Evolutionary conservation across 2,329 filamentous ascomycete genomes (phyloP).

Genomic region (Diaporthe batatas): DNA sequence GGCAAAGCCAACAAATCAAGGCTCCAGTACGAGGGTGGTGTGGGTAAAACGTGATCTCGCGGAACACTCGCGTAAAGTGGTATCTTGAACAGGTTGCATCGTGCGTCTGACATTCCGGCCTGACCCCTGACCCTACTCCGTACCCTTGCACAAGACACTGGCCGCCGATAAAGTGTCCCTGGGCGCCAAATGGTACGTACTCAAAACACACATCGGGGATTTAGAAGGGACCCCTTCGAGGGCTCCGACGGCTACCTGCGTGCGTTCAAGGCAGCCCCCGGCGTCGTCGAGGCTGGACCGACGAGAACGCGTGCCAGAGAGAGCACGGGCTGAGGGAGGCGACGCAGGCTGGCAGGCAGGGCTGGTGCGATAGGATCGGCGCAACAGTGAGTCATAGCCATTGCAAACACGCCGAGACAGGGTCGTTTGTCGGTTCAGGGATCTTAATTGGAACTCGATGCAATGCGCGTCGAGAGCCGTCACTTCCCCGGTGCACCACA

Average conservation of each 20-base stretch:
- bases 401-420: conserved; percentile 39
- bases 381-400: conserved; percentile 41
- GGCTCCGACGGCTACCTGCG: not conserved
- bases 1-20: conserved; percentile 43
- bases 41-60: conserved; percentile 46
- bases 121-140: conserved; percentile 27
- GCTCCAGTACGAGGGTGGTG: conserved; percentile 43
- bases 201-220: too few relatives aligned
- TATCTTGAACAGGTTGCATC: conserved; percentile 43
- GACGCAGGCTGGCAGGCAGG: conserved; percentile 5
- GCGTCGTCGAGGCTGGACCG: not conserved
- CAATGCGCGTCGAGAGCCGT: conserved; percentile 31
- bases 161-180: too few relatives aligned
- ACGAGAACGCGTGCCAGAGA: not conserved
- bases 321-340: not conserved
- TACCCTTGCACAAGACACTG: too few relatives aligned
- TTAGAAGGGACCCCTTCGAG: too few relatives aligned
- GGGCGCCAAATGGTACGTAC: too few relatives aligned
- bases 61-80: conserved; percentile 51
- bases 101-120: conserved; percentile 30
- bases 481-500: conserved; percentile 32
- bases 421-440: conserved; percentile 35
- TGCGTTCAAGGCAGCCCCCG: not conserved
- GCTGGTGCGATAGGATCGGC: conserved; percentile 25
- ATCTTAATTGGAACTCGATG: conserved; percentile 40